These are phyloP conservation scores for Artomyces pyxidatus DNA, from an alignment of 768 basidiomycete species.

Conservation along the genomic window DNA sequence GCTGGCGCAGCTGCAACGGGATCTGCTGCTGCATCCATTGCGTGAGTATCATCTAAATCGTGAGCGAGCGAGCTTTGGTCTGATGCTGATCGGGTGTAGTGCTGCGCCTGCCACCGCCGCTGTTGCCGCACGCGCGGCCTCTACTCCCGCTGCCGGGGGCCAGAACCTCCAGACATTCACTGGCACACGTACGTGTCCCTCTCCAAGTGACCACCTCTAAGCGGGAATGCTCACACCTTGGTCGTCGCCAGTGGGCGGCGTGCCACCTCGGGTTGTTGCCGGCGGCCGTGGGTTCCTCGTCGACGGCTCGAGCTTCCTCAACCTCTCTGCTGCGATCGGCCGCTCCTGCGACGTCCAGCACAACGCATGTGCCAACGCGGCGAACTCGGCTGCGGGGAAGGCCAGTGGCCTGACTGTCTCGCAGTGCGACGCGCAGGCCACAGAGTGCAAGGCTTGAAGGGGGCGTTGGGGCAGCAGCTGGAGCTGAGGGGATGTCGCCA, in stretches of 20 bases:
- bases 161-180: conserved; percentile 46
- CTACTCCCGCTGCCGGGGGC: conserved; percentile 4
- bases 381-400: conserved; percentile 39
- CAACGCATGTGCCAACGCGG: conserved; percentile 44
- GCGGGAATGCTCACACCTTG: too few species aligned
- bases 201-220: too few species aligned
- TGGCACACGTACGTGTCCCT: conserved; percentile 31
- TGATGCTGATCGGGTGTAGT: too few species aligned
- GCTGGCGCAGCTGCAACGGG: too few species aligned
- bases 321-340: conserved; percentile 39
- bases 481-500: too few species aligned
- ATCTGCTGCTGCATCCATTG: too few species aligned
- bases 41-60: too few species aligned
- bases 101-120: too few species aligned
- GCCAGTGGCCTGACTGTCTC: conserved; percentile 27
- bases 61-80: too few species aligned
- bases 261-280: conserved; percentile 35
- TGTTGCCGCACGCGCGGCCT: neutral
- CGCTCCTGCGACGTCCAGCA: conserved; percentile 54
- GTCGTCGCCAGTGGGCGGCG: conserved; percentile 32
- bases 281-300: conserved; percentile 45
- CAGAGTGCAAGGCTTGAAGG: conserved; percentile 22
- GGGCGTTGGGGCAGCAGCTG: too few species aligned
- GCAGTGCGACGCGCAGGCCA: conserved; percentile 24
- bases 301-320: conserved; percentile 38